These are phyloP conservation scores for Stemphylium lycopersici DNA, from an alignment of 2,329 filamentous ascomycete species.

Conservation along the genomic window DNA sequence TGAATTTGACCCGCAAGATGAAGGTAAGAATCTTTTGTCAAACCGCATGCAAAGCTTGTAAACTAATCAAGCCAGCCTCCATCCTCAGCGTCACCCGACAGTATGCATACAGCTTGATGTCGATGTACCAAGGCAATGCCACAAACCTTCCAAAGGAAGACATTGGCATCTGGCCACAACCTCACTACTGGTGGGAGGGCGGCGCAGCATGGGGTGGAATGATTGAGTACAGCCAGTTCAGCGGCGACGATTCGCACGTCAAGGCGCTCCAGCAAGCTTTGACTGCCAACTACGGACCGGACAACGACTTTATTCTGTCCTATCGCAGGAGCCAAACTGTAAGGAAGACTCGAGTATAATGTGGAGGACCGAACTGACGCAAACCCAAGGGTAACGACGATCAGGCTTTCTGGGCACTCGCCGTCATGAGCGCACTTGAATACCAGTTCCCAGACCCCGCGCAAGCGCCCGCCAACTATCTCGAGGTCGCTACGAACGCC, in stretches of 20 bases:
- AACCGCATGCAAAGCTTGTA: background rate
- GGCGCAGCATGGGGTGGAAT: constrained; percentile 49
- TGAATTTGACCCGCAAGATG: constrained; percentile 42
- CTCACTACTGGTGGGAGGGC: constrained; percentile 57
- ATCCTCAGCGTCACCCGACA: constrained; percentile 35
- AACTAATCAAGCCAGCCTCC: constrained; percentile 24
- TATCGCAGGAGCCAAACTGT: constrained; percentile 42
- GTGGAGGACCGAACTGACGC: constrained; percentile 5
- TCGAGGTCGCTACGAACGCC: constrained; percentile 70
- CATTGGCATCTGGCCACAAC: constrained; percentile 51
- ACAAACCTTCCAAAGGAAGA: constrained; percentile 29
- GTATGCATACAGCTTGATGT: constrained; percentile 46
- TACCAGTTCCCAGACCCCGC: constrained; percentile 68
- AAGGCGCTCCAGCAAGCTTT: constrained; percentile 51
- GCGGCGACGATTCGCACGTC: constrained; percentile 53
- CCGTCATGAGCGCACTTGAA: constrained; percentile 71
- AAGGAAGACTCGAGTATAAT: background rate
- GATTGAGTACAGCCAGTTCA: constrained; percentile 56
- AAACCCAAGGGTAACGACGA: constrained; percentile 70
- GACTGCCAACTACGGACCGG: constrained; percentile 50
- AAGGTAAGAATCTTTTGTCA: constrained; percentile 12
- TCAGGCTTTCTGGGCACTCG: constrained; percentile 75
- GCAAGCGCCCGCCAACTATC: constrained; percentile 58
- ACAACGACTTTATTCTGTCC: constrained; percentile 55
- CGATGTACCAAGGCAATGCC: constrained; percentile 42